Conservation (phyloP, 768 basidiomycete species). For the Tricholoma sp. region DNA sequence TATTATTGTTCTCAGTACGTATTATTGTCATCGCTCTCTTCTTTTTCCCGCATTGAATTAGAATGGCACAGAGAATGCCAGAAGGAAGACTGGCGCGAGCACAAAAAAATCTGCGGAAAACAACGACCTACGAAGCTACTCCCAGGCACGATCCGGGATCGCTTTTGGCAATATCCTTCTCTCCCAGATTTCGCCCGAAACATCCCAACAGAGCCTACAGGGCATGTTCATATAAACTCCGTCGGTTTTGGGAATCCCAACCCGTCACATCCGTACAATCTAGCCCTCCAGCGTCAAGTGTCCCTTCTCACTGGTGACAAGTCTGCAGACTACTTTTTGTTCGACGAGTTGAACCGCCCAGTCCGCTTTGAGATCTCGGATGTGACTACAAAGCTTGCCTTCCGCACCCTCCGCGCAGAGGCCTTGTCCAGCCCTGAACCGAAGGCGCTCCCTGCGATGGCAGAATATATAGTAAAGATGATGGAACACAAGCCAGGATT, state of each 20-base stretch:
- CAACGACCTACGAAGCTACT: slow-evolving; percentile 14
- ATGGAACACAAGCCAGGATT: slow-evolving; percentile 13
- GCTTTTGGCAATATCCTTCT: slow-evolving; percentile 6
- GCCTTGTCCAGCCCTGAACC: slow-evolving; percentile 3
- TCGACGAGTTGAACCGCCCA: slow-evolving; percentile 10
- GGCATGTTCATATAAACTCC: not conserved
- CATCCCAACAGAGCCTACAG: not conserved
- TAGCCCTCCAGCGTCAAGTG: slow-evolving; percentile 15
- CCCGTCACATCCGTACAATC: slow-evolving; percentile 5
- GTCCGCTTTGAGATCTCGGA: slow-evolving; percentile 12
- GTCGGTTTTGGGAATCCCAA: slow-evolving; percentile 9
- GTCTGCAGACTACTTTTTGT: slow-evolving; percentile 16
- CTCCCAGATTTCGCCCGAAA: slow-evolving; percentile 2
- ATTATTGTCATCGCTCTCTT: not conserved
- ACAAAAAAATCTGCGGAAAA: slow-evolving; percentile 16
- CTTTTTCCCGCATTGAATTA: not conserved
- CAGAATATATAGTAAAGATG: slow-evolving; percentile 15
- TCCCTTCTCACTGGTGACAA: slow-evolving; percentile 13
- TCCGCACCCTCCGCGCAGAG: slow-evolving; percentile 10
- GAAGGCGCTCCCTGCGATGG: slow-evolving; percentile 5
- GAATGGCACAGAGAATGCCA: slow-evolving; percentile 11
- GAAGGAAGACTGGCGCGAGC: slow-evolving; percentile 13
- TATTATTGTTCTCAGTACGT: slow-evolving; percentile 17
- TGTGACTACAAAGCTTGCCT: slow-evolving; percentile 6
- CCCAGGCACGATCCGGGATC: slow-evolving; percentile 15